Evolutionary conservation across 2,329 filamentous ascomycete genomes (phyloP), one percentile per base, ranked within the genome.

Genomic region (Penicillium sp.): DNA sequence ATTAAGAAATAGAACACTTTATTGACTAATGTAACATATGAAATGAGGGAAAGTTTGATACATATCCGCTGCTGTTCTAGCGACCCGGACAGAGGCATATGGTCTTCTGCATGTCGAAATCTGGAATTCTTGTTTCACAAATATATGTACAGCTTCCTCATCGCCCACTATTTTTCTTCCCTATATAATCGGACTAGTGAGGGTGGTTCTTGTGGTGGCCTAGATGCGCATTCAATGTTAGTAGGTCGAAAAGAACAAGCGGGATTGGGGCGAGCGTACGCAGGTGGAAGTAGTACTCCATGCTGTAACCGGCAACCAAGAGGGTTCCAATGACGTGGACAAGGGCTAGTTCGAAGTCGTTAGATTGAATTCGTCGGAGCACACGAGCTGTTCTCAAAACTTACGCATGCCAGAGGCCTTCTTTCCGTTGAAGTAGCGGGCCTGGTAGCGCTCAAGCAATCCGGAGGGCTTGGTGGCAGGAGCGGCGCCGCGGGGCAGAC

Each of bases 151-250:
- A 75, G 67, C 64, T 62, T 64, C 66, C 66, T 64, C 65, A 65
- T 64, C 49, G 54, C 53, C 52, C 61, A 61, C 58, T 53, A 57
- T 61, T 33, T 56, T 54, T 57, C 52, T 52, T 35, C 43, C 18
- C 38, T 18, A 55, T n/a, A 33, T 38, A 21, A 12, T 40, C 26
- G 59, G 60, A 72, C 81, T 95, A 99, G 83, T 99, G 94, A 69
- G 91, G 90, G 79, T 99, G 95, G 89, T 99, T 97, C 90, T 99
- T 99, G 89, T 97, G 93, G 86, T 99, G 93, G 70, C 94, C 94
- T 99, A 67, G 63, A 62, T 47, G 43, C 42, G 20, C 40, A 40
- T 14, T 28, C 18, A 48, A 48, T 35, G 30, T 52, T 24, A 55
- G 47, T 23, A 24, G 12, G 30, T 14, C 4, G 20, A 23, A 5